phyloP scores from a whole-genome alignment of 495 filamentous ascomycete species.

The Penicillium mononematosum region DNA sequence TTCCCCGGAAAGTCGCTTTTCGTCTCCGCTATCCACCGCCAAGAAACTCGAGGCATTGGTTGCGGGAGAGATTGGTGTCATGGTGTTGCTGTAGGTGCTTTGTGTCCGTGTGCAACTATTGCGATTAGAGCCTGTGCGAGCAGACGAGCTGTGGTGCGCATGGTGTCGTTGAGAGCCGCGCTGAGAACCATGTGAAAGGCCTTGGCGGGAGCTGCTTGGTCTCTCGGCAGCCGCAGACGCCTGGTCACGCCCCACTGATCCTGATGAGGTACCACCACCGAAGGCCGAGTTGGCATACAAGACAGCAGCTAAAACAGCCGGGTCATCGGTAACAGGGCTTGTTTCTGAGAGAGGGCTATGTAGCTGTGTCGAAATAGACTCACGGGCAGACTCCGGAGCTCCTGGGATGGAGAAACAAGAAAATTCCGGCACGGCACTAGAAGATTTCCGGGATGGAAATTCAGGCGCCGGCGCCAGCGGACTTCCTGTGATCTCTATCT shows the following conservation, averaged over 20 bases:
- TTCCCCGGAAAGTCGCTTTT: constrained; percentile 36
- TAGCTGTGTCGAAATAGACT: constrained; percentile 18
- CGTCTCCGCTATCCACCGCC: constrained; percentile 49
- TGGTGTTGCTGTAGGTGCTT: constrained; percentile 46
- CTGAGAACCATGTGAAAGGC: constrained; percentile 17
- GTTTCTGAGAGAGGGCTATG: constrained; percentile 20
- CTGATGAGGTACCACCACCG: not conserved
- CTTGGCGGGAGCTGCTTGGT: constrained; percentile 36
- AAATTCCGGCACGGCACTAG: constrained; percentile 37
- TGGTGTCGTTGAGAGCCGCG: constrained; percentile 34
- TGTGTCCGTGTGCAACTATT: constrained; percentile 48
- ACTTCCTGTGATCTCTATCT: constrained; percentile 42
- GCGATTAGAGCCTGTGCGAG: constrained; percentile 39
- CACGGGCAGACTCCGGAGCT: constrained; percentile 18
- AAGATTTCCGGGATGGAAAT: constrained; percentile 37
- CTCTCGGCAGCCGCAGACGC: constrained; percentile 28
- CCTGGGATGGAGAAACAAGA: constrained; percentile 31
- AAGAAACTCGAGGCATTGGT: constrained; percentile 55
- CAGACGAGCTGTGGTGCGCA: constrained; percentile 40
- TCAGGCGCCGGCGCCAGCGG: constrained; percentile 19
- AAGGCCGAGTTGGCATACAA: constrained; percentile 31
- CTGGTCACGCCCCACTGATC: constrained; percentile 18
- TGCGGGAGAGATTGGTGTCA: constrained; percentile 47
- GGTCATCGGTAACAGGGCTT: constrained; percentile 24
- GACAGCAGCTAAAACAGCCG: constrained; percentile 34